These are phyloP conservation scores for Penicillium taxi DNA, from an alignment of 495 filamentous ascomycete species.

Conservation along the genomic window DNA sequence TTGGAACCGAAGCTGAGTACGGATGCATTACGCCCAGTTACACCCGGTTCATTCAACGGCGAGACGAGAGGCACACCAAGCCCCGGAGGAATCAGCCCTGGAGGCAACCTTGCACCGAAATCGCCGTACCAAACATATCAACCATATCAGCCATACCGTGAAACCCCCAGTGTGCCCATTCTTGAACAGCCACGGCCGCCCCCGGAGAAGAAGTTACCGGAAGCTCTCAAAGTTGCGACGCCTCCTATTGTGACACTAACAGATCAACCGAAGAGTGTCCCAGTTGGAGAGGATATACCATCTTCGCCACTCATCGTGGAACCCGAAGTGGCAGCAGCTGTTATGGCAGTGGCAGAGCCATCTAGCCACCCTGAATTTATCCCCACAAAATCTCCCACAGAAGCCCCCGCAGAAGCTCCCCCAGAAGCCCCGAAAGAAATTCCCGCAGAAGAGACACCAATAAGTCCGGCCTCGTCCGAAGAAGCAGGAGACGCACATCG, in stretches of 20 bases:
- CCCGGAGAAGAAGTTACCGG: slow-evolving; percentile 6
- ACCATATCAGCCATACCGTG: slow-evolving; percentile 20
- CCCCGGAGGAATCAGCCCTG: slow-evolving; percentile 23
- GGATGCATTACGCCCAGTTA: slow-evolving; percentile 27
- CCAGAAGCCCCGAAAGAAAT: not conserved
- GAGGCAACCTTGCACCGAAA: slow-evolving; percentile 17
- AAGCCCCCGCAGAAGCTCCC: not conserved
- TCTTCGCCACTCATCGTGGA: slow-evolving; percentile 6
- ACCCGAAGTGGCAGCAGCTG: slow-evolving; percentile 14
- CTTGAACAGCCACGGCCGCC: slow-evolving; percentile 8
- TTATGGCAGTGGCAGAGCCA: slow-evolving; percentile 10
- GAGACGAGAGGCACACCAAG: slow-evolving; percentile 16
- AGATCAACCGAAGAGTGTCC: slow-evolving; percentile 1
- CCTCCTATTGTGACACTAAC: not conserved
- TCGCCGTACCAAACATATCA: no score
- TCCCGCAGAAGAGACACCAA: not conserved
- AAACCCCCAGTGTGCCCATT: slow-evolving; percentile 12
- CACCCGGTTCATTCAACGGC: slow-evolving; percentile 19
- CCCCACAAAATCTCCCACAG: not conserved
- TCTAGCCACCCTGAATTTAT: not conserved
- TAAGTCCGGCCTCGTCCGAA: slow-evolving; percentile 18
- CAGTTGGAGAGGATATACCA: slow-evolving; percentile 1
- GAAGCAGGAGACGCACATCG: slow-evolving; percentile 49
- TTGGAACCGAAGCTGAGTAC: slow-evolving; percentile 18
- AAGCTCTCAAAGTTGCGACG: not conserved